Conservation (phyloP, 2,329 filamentous ascomycete genomes). For the Alternaria burnsii region DNA sequence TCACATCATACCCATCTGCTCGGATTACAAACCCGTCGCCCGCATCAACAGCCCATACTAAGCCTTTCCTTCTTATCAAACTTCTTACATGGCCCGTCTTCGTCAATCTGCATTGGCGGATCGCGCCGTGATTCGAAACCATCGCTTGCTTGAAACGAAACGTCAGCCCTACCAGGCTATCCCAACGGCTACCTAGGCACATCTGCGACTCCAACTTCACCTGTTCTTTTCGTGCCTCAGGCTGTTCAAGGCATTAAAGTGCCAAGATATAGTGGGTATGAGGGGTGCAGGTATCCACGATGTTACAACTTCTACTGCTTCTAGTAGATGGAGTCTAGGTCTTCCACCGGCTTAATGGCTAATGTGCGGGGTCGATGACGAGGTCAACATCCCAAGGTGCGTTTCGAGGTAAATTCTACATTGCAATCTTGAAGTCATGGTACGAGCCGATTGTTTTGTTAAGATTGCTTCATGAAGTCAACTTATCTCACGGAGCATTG, state of each 20-base stretch:
- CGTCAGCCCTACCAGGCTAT: conserved; percentile 9
- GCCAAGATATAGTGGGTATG: conserved; percentile 2
- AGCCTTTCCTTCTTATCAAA: conserved; percentile 31
- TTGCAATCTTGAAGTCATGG: not conserved
- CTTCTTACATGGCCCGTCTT: conserved; percentile 12
- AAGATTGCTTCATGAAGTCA: not conserved
- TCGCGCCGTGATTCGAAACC: conserved; percentile 29
- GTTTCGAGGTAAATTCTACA: not conserved
- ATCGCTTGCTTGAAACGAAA: conserved; percentile 28
- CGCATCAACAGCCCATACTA: conserved; percentile 24
- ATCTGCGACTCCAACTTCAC: not conserved
- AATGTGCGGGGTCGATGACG: not conserved
- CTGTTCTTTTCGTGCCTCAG: not conserved
- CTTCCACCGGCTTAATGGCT: not conserved
- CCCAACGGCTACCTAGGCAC: conserved; percentile 6
- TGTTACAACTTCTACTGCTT: not conserved
- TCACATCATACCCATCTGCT: conserved; percentile 4
- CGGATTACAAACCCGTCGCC: conserved; percentile 1
- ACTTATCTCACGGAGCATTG: too few species aligned
- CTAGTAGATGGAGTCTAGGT: conserved; percentile 2
- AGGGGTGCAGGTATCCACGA: conserved; percentile 2
- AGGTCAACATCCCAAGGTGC: not conserved
- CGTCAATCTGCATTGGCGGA: conserved; percentile 21
- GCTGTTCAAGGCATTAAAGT: not conserved
- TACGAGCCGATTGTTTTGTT: not conserved